These are phyloP conservation scores for Luffa aegyptiaca DNA, from an alignment of 306 rosid species.

Conservation along the genomic window DNA sequence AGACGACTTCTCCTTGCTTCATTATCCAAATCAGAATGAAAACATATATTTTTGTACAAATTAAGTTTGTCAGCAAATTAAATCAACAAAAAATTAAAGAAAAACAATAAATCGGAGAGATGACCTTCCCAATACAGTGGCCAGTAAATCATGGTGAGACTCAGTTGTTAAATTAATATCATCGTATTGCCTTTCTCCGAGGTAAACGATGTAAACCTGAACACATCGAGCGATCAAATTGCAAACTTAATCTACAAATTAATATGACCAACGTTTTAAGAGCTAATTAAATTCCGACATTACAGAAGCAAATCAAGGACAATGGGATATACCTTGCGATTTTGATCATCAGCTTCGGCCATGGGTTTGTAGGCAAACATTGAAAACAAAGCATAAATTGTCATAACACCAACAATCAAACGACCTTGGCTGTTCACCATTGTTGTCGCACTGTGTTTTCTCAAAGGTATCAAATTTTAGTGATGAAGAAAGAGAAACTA, in stretches of 20 bases:
- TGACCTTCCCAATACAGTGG: slow-evolving; percentile 60
- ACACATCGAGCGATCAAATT: neutral
- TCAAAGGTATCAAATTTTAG: neutral
- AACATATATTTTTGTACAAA: no score
- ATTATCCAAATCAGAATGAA: slow-evolving; percentile 1
- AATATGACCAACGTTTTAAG: no score
- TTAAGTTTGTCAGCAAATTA: no score
- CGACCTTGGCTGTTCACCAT: neutral
- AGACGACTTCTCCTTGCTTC: slow-evolving; percentile 66
- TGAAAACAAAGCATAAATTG: neutral
- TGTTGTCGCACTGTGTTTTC: neutral
- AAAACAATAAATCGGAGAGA: no score
- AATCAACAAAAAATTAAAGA: no score
- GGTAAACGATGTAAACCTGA: slow-evolving; percentile 64
- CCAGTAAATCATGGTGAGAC: slow-evolving; percentile 42
- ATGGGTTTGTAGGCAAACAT: neutral
- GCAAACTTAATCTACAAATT: neutral
- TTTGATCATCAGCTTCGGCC: neutral
- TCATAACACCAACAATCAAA: neutral
- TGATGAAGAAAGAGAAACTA: no score
- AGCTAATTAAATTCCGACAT: no score
- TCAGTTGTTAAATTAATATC: slow-evolving; percentile 35
- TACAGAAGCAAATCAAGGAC: no score
- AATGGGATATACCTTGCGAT: neutral
- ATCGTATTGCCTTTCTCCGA: slow-evolving; percentile 43